Evolutionary conservation across 2,329 filamentous ascomycete species (phyloP).

Genomic region (Sporothrix euskadiensis): DNA sequence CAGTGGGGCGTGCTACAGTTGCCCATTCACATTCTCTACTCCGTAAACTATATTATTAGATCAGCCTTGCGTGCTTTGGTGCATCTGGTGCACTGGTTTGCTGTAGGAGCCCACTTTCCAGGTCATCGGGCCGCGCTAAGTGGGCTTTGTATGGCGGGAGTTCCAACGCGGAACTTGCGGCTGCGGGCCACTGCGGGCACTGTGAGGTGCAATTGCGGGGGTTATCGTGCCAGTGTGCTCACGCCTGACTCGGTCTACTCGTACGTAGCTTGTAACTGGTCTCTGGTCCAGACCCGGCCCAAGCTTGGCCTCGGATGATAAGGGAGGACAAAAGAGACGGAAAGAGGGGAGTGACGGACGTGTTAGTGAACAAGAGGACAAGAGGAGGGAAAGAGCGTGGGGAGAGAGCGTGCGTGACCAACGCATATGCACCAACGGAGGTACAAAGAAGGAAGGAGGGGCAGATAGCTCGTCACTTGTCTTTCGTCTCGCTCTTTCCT

Average conservation of each 20-base stretch:
- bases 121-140: not conserved
- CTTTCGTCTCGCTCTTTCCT: not conserved
- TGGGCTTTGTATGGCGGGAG: not conserved
- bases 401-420: not conserved
- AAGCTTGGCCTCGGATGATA: not conserved
- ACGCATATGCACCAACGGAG: not conserved
- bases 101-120: not conserved
- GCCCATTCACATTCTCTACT: not conserved
- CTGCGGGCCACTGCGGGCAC: constrained; percentile 9
- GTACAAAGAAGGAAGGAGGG: constrained; percentile 5
- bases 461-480: not conserved
- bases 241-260: not conserved
- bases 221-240: not conserved
- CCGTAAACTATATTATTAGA: not conserved
- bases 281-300: not conserved
- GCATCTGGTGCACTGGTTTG: too few species aligned
- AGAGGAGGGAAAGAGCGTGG: not conserved
- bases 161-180: constrained; percentile 1
- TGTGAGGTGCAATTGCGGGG: constrained; percentile 11
- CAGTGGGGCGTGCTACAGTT: not conserved
- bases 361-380: not conserved
- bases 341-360: not conserved
- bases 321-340: not conserved
- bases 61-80: not conserved
- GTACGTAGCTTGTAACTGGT: not conserved